phyloP scores from a whole-genome alignment of 495 filamentous ascomycete genomes.

The Tuber calosporum region DNA sequence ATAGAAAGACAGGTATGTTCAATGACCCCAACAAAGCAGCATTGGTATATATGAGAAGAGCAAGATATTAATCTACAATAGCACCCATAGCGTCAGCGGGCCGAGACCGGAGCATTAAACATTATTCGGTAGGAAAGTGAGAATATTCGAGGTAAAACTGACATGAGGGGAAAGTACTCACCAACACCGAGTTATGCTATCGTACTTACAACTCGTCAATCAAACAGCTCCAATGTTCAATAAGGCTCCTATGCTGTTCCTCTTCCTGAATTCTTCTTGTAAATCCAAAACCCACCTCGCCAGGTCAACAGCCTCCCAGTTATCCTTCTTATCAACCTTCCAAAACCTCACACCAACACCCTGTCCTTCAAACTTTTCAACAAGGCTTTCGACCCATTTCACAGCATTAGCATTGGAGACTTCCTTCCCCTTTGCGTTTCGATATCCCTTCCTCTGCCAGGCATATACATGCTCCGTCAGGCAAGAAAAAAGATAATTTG shows the following conservation, averaged over 20 bases:
- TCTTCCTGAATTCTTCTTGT: conserved; percentile 19
- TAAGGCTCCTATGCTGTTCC: background rate
- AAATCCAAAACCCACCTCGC: conserved; percentile 18
- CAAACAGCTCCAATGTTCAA: background rate
- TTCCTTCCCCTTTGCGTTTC: conserved; percentile 22
- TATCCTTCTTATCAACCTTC: conserved; percentile 34
- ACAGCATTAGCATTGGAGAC: conserved; percentile 23
- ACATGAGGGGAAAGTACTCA: background rate
- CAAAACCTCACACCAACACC: conserved; percentile 26
- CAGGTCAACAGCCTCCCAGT: conserved; percentile 10
- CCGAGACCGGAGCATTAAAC: background rate
- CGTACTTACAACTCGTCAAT: background rate
- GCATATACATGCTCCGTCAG: conserved; percentile 19
- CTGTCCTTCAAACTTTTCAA: conserved; percentile 15
- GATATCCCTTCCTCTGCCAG: conserved; percentile 26
- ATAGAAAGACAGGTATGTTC: background rate
- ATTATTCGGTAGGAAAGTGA: background rate
- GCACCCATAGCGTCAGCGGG: background rate
- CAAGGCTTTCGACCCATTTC: conserved; percentile 24
- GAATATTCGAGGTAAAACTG: background rate
- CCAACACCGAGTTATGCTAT: background rate
- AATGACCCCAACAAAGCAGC: background rate
- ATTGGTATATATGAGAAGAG: background rate
- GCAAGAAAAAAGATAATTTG: conserved; percentile 25
- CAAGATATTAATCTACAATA: background rate